Evolutionary conservation across 2,329 filamentous ascomycete species (phyloP), one percentile per base, ranked within the genome.

Genomic region (Nemania diffusa): DNA sequence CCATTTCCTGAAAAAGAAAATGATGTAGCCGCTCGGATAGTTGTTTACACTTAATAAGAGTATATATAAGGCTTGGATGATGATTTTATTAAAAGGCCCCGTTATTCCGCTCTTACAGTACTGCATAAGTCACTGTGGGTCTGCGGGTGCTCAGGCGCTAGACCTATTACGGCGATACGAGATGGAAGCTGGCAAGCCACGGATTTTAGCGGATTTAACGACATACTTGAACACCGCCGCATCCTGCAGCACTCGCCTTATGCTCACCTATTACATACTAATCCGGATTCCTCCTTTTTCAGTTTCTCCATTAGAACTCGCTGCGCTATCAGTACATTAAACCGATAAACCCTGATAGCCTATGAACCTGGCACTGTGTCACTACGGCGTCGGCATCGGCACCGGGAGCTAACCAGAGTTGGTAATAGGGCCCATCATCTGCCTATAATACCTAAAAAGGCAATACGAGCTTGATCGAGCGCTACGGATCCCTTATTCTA

Each of bases 141-240:
- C n/a, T n/a, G n/a, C n/a, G n/a, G n/a, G n/a, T n/a, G n/a, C n/a
- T n/a, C n/a, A 32, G 24, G 34, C 60, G 42, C 60, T 63, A 63
- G 34, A 48, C 51, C 60, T 24, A 40, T 24, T 63, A 32, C 29
- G 52, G n/a, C 15, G 52, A 63, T 63, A 63, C 61, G 61, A 63
- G 52, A 62, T 22, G 26, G 37, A 46, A 55, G 37, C 27, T 15
- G 40, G n/a, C 24, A 26, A 52, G 48, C 6, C 48, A 7, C 34
- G 50, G 48, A 34, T n/a, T 55, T 52, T 44, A 53, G 37, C 13
- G 34, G 34, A 15, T 40, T 40, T 40, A 44, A 44, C 40, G 40
- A 44, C 32, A 32, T 24, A 13, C 1, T 29, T 44, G 17, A 29
- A 29, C 24, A 40, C n/a, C n/a, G 13, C 34, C 34, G 13, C 13